Evolutionary conservation across 768 basidiomycete genomes (phyloP), one percentile per base, ranked within the genome.

Genomic region (Brasilioporus rufonigricans): DNA sequence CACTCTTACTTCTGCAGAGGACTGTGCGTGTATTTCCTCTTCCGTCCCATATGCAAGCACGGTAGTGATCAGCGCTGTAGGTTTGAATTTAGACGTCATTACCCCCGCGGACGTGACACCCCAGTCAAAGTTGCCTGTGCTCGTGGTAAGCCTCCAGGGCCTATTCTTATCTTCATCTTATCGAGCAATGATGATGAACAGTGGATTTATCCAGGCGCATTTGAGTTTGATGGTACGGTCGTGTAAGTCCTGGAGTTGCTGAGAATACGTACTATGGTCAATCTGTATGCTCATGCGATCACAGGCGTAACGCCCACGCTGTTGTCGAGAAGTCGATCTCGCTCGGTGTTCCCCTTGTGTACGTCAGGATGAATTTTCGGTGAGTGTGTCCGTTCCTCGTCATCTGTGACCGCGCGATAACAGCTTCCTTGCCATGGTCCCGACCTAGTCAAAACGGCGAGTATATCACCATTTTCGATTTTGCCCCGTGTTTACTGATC

Each of bases 61-160:
- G 27, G 27, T 9, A 29, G 4, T 29, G 5, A 29, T 9, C 27
- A 29, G 5, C 27, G 27, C 27, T n/a, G 11, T 29, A 62, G 81
- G 82, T 66, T 68, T 84, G 19, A 81, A 75, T 1, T 53, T 86
- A 35, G 83, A 85, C 56, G 75, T 84, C 16, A 60, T 81, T 26
- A 75, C 73, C 46, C 82, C 84, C 5, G 62, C 67, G 4, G 16
- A 26, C 21, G 73, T 77, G 1, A 75, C 73, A 0, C 50, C 76
- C 2, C 59, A 61, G 0, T 76, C 76, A 9, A 78, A 78, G 48
- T 67, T 84, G 3, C 83, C 84, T 2, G 80, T 85, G 9, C 68
- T 81, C n/a, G 80, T 77, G 29, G 82, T 83, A 65, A 43, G 80
- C 72, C 27, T 29, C 27, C 4, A 29, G 9, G 10, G 27, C 12